These are phyloP conservation scores for Persicaria maculosa DNA, from an alignment of 148 eudicot species.

Conservation along the genomic window DNA sequence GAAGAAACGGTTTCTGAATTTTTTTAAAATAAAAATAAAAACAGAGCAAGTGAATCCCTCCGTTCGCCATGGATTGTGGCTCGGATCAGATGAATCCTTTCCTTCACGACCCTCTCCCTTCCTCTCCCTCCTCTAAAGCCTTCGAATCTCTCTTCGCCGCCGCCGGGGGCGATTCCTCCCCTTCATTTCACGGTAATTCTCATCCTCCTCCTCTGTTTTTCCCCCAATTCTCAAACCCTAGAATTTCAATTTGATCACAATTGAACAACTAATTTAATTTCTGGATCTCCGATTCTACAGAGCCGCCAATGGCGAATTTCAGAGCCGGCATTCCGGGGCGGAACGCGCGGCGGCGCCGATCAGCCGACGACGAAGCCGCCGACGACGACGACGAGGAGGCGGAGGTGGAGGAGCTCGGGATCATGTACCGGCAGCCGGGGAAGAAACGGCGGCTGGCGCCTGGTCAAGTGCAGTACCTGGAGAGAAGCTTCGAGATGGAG, in stretches of 20 bases:
- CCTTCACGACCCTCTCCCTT: too few relatives aligned
- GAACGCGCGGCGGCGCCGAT: neutral
- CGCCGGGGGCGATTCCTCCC: neutral
- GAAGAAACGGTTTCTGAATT: neutral
- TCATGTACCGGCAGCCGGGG: neutral
- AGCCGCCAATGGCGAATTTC: neutral
- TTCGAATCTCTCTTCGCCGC: neutral
- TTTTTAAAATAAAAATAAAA: neutral
- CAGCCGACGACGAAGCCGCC: neutral
- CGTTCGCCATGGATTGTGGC: neutral
- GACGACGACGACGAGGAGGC: neutral
- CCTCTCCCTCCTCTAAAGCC: neutral
- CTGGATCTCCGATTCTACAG: neutral
- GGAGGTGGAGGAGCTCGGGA: neutral
- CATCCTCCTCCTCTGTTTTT: neutral
- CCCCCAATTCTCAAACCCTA: neutral
- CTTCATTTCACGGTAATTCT: neutral
- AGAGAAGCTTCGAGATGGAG: conserved; percentile 6
- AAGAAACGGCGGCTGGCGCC: conserved; percentile 8
- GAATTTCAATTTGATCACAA: neutral
- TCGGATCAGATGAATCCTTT: neutral
- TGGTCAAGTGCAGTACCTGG: neutral
- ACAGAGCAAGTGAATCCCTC: neutral
- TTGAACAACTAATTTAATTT: neutral
- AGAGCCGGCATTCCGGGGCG: neutral